phyloP scores from a whole-genome alignment of 2,329 filamentous ascomycete genomes.

The Cladosporium oxysporum region DNA sequence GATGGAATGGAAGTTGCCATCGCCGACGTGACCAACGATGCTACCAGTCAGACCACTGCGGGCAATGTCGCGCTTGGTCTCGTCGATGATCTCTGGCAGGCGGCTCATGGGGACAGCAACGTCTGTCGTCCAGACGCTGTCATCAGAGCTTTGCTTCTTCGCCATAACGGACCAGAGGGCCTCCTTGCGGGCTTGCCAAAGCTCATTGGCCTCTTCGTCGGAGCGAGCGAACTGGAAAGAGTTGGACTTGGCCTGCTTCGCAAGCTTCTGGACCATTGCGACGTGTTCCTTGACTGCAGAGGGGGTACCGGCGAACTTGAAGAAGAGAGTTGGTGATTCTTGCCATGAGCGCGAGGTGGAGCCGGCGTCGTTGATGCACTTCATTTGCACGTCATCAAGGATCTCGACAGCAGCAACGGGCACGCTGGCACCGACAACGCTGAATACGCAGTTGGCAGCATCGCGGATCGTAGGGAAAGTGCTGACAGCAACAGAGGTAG shows the following conservation, averaged over 20 bases:
- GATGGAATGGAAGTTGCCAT: slow-evolving; percentile 73
- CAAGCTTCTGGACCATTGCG: slow-evolving; percentile 62
- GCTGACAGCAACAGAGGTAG: slow-evolving; percentile 75
- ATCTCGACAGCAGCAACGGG: slow-evolving; percentile 91
- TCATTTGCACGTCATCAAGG: slow-evolving; percentile 88
- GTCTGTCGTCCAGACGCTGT: slow-evolving; percentile 77
- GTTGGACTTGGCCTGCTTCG: slow-evolving; percentile 61
- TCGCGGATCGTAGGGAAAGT: slow-evolving; percentile 66
- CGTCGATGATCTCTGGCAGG: slow-evolving; percentile 73
- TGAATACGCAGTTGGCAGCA: slow-evolving; percentile 77
- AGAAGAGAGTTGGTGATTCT: slow-evolving; percentile 70
- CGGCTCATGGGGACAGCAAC: slow-evolving; percentile 75
- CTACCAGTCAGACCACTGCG: slow-evolving; percentile 63
- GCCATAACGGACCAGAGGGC: slow-evolving; percentile 73
- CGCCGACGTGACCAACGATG: slow-evolving; percentile 73
- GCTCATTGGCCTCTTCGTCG: slow-evolving; percentile 64
- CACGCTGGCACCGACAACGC: slow-evolving; percentile 77
- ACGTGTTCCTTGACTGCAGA: slow-evolving; percentile 77
- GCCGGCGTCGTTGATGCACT: slow-evolving; percentile 67
- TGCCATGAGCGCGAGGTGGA: slow-evolving; percentile 66
- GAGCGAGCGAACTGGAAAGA: slow-evolving; percentile 69
- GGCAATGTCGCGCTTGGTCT: slow-evolving; percentile 68
- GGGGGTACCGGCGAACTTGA: slow-evolving; percentile 72
- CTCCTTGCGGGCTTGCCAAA: slow-evolving; percentile 76
- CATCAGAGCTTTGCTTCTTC: slow-evolving; percentile 58